Percentiles rank a stretch among this genome's conserved stretches.
phyloP scores from a whole-genome alignment of 768 basidiomycete genomes.

The Amanita pallidorosea region DNA sequence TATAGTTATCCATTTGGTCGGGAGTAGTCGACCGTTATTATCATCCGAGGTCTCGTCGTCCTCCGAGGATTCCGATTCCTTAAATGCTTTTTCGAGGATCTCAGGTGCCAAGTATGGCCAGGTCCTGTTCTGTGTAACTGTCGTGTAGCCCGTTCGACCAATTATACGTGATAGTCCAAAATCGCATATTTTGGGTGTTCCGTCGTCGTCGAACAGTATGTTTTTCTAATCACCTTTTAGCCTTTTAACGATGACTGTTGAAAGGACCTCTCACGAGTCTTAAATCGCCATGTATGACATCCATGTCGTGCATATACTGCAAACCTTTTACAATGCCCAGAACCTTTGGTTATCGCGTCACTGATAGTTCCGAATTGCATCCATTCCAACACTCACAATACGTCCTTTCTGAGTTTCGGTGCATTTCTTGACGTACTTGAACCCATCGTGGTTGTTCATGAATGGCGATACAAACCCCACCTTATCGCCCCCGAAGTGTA shows the following conservation, averaged over 20 bases:
- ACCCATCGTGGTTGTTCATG: too few relatives aligned
- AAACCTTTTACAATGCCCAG: background rate
- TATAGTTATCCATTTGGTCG: background rate
- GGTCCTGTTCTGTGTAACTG: conserved; percentile 31
- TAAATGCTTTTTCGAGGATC: background rate
- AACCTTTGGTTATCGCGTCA: background rate
- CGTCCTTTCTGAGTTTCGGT: too few relatives aligned
- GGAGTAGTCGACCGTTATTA: background rate
- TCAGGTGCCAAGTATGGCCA: conserved; percentile 53
- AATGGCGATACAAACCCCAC: too few relatives aligned
- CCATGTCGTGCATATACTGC: background rate
- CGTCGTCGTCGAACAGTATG: conserved; percentile 42
- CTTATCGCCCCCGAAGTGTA: too few relatives aligned
- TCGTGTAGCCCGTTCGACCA: conserved; percentile 25
- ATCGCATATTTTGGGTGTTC: conserved; percentile 45
- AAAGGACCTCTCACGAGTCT: too few relatives aligned
- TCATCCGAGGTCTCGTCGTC: too few relatives aligned
- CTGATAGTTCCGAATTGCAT: too few relatives aligned
- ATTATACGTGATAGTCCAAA: conserved; percentile 52
- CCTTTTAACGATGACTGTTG: too few relatives aligned
- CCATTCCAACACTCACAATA: too few relatives aligned
- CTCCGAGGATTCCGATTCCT: too few relatives aligned
- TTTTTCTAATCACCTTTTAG: conserved; percentile 28
- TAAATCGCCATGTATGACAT: too few relatives aligned
- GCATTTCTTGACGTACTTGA: too few relatives aligned